Evolutionary conservation across 2,329 filamentous ascomycete genomes (phyloP), one percentile per base, ranked within the genome.

Genomic region (Cercospora beticola): DNA sequence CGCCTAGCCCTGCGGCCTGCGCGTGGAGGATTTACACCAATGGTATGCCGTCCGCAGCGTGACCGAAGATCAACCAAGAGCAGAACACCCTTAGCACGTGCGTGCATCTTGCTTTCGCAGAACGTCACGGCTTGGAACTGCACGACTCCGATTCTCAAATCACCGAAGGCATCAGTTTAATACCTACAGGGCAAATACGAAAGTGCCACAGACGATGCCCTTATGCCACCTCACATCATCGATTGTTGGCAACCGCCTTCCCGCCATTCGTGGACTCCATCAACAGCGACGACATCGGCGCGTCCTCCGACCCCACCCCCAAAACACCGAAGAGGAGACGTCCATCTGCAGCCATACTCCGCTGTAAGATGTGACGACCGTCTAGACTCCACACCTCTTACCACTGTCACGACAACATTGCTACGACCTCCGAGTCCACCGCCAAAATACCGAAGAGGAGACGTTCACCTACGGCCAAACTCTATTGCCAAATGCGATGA

Each of bases 401-500:
- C 16, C 36, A 40, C 36, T 40, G 36, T n/a, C 36, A 4, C 23
- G 54, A 58, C 54, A 14, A 30, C 23, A 31, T 30, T 26, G 30
- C 16, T 28, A 26, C 46, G 46, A 23, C 46, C 46, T 52, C 46
- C 46, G 46, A 52, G 4, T 14, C 46, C 46, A 1, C 46, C 46
- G 46, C 46, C 46, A 52, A 46, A 30, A 36, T 18, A 30, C n/a
- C 28, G 46, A 63, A 46, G 43, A 63, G 18, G 31, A 52, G 23
- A 23, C 31, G n/a, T n/a, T 9, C 28, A 33, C n/a, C 14, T 18
- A 14, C 46, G 28, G 3, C 26, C 43, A 52, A 14, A 52, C n/a
- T 52, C 46, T 12, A 52, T 52, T 23, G 46, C 46, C 26, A 63
- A 52, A 54, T 63, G 61, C n/a, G 31, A 56, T 30, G 43, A 63